Evolutionary conservation across 208 protist genomes (phyloP).

Genomic region (Trypanosoma melophagium): DNA sequence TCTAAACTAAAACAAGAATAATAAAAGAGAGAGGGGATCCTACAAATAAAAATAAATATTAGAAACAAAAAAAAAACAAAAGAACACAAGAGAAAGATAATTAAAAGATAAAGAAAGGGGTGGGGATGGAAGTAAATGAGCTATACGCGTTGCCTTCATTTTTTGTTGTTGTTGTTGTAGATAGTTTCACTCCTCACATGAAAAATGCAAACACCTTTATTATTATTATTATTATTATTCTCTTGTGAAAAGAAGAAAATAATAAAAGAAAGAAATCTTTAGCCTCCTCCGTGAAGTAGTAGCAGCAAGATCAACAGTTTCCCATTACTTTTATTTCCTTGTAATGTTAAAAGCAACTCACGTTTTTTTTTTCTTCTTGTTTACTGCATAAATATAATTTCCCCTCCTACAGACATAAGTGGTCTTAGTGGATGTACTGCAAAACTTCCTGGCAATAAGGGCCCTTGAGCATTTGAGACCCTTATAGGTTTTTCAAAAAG

Average conservation of each 20-base stretch:
- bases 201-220: too few relatives aligned
- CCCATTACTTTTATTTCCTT: neutral
- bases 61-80: constrained; percentile 20
- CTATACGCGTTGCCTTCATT: too few relatives aligned
- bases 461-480: constrained; percentile 33
- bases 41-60: neutral
- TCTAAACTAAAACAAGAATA: constrained; percentile 13
- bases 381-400: constrained; percentile 70
- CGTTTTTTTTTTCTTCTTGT: neutral
- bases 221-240: too few relatives aligned
- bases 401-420: constrained; percentile 68
- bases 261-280: constrained; percentile 4
- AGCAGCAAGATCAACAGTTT: constrained; percentile 17
- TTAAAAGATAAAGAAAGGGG: too few relatives aligned
- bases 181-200: too few relatives aligned
- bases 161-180: too few relatives aligned
- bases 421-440: constrained; percentile 76
- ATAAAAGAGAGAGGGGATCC: constrained; percentile 19
- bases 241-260: constrained; percentile 23
- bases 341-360: neutral
- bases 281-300: neutral
- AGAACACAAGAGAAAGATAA: too few relatives aligned
- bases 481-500: constrained; percentile 52
- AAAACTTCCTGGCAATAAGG: constrained; percentile 49
- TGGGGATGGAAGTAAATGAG: too few relatives aligned